Evolutionary conservation across 1,284 basidiomycete species (phyloP), one percentile per base, ranked within the genome.

Genomic region (Cryptococcus floricola): DNA sequence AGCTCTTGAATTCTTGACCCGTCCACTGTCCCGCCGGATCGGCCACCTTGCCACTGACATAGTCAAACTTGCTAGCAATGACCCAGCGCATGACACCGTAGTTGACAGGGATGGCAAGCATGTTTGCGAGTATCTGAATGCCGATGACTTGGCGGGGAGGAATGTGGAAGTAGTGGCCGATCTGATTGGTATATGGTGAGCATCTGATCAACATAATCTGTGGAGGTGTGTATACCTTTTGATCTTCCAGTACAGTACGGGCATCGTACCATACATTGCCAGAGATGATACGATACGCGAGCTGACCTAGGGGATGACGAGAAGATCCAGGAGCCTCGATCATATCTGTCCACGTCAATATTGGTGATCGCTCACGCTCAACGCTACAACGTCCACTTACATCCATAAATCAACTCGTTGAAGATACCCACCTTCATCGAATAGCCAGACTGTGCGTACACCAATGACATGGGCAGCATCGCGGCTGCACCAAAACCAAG

Each of bases 231-330:
- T 52, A 27, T 23, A 62, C 56, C 57, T 62, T 62, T 23, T 62
- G 60, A 45, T 62, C 60, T 46, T 62, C 57, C 18, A 62, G 49
- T 7, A 62, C 58, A 23, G 54, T 62, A 25, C 58, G 50, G 9
- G 60, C 57, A 48, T 62, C 58, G 37, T 62, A 62, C 60, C 60
- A 62, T 9, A 57, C 56, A 39, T 61, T 58, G 39, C 63, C 63
- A 1, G 61, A 63, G 39, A 64, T 57, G 45, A 63, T 60, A 19
- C 63, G 59, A 44, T 63, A 65, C 3, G 61, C 57, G 16, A 64
- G 59, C 31, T 57, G 57, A 9, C 61, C 62, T 9, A 64, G 50
- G 6, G 63, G 62, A 42, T 64, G 61, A 23, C 61, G 48, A 12
- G 57, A 58, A 25, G 61, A 59, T n/a, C 61, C 62, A 9, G 47